These are phyloP conservation scores for Cladosporium sp. DNA, from an alignment of 2,329 filamentous ascomycete species.

Conservation along the genomic window DNA sequence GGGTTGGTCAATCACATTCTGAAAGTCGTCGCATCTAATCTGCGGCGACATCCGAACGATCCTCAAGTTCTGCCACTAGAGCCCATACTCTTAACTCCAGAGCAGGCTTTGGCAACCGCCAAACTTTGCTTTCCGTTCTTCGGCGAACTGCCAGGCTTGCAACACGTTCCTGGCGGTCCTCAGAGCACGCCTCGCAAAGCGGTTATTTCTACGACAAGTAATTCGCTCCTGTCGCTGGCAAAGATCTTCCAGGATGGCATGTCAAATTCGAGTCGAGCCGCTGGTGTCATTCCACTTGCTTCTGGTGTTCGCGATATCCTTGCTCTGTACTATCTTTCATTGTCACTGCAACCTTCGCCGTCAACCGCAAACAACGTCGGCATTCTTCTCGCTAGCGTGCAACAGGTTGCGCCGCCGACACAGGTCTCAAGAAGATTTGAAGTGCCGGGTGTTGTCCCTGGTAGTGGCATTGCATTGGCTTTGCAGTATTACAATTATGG, in stretches of 20 bases:
- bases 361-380: constrained; percentile 98
- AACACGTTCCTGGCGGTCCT: constrained; percentile 56
- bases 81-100: constrained; percentile 78
- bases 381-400: constrained; percentile 91
- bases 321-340: constrained; percentile 89
- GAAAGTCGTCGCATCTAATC: constrained; percentile 56
- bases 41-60: constrained; percentile 31
- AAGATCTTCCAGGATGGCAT: constrained; percentile 98
- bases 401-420: constrained; percentile 58
- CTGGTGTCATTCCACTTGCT: constrained; percentile 43
- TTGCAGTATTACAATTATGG: constrained; percentile 96
- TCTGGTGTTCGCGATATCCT: constrained; percentile 88
- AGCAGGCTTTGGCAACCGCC: constrained; percentile 79
- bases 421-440: constrained; percentile 37
- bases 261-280: constrained; percentile 64
- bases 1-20: constrained; percentile 79
- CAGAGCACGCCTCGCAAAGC: constrained; percentile 73
- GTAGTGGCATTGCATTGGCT: constrained; percentile 84
- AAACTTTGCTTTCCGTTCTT: constrained; percentile 75
- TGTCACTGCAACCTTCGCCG: constrained; percentile 91
- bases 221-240: constrained; percentile 87
- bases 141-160: constrained; percentile 78
- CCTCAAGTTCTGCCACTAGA: constrained; percentile 43
- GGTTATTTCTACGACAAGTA: constrained; percentile 90
- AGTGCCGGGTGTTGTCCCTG: constrained; percentile 78